phyloP scores from a whole-genome alignment of 2,329 filamentous ascomycete genomes.

The Aspergillus arachidicola region DNA sequence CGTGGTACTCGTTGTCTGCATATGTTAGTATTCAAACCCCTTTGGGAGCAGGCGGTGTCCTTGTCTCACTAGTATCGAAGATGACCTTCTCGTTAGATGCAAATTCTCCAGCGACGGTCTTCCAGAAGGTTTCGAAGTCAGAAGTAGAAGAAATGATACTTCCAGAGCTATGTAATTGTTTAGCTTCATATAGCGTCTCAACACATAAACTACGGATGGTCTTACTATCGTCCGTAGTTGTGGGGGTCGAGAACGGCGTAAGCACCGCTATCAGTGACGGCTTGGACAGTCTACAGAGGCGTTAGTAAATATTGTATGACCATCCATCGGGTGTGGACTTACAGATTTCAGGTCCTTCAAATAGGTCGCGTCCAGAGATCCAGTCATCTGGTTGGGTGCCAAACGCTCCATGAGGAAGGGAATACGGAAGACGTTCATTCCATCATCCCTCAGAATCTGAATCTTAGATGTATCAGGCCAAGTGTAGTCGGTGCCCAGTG shows the following conservation, averaged over 20 bases:
- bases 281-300: conserved; percentile 34
- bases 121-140: conserved; percentile 63
- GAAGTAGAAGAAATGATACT: conserved; percentile 42
- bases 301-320: background rate
- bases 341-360: conserved; percentile 42
- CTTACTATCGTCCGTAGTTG: conserved; percentile 56
- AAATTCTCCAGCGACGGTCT: conserved; percentile 58
- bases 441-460: conserved; percentile 53
- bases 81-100: conserved; percentile 58
- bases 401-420: conserved; percentile 60
- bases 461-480: conserved; percentile 60
- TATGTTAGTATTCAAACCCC: background rate
- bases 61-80: conserved; percentile 58
- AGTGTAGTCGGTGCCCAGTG: conserved; percentile 60
- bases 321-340: background rate
- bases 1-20: conserved; percentile 65
- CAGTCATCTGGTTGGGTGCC: conserved; percentile 49
- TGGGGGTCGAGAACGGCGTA: conserved; percentile 63
- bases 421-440: conserved; percentile 63
- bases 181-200: background rate
- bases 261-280: conserved; percentile 49
- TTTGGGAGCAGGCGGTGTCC: background rate
- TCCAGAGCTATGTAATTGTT: conserved; percentile 15
- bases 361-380: conserved; percentile 45
- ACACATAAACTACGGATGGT: background rate